Base-by-base conservation (phyloP, 805 yeast genomes). In the Saturnispora silvae region DNA sequence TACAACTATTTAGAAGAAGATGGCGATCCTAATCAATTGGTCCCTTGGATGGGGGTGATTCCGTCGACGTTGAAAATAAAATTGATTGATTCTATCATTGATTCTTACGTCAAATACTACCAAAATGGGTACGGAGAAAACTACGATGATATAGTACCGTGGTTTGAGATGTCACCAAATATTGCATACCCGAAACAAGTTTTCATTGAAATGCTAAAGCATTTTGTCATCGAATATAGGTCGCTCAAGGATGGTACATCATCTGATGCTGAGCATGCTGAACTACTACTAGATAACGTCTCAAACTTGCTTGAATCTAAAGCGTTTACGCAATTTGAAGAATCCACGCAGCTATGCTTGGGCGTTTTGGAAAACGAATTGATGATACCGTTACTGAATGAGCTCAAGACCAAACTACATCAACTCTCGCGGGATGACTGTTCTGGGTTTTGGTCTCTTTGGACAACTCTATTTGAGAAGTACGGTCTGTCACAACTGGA, bases 1-100 rank as follows among this genome's bases (percentile, higher is more conserved):
- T 9, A 28, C 14, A 11, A n/a, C 3, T 36, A 18, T 25, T 15
- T 36, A n/a, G 15, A 36, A 28, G 45, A 36, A 5, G 33, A 28
- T 4, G 28, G 15, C 4, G 32, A 18, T 7, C 36, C 28, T 18
- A 17, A 27, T 18, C 16, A 18, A 10, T 18, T 14, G 20, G 20
- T n/a, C 14, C 27, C n/a, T n/a, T n/a, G n/a, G n/a, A n/a, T n/a
- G n/a, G n/a, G n/a, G n/a, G n/a, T n/a, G n/a, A n/a, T n/a, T n/a
- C n/a, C n/a, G n/a, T n/a, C n/a, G n/a, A n/a, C n/a, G n/a, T n/a
- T n/a, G n/a, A n/a, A n/a, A n/a, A n/a, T n/a, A n/a, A n/a, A 24
- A n/a, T 31, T 36, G 17, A 11, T 36, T 4, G 20, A 36, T 19
- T 23, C 15, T 13, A 23, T 36, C 5, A 13, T 36, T 25, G 31